These are phyloP conservation scores for Phialophora macrospora DNA, from an alignment of 2,329 filamentous ascomycete genomes.

Conservation along the genomic window DNA sequence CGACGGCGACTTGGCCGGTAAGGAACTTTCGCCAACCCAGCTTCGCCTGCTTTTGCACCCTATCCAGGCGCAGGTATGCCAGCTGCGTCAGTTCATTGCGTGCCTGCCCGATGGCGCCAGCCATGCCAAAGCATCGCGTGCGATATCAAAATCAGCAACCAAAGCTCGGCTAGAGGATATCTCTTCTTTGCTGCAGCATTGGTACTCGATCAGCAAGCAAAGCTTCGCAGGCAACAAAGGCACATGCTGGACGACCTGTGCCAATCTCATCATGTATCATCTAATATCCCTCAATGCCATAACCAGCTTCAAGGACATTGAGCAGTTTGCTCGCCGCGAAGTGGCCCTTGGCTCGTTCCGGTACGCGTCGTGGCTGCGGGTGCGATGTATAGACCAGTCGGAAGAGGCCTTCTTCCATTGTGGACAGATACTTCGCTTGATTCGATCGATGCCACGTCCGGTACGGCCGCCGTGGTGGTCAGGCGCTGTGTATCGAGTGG, in stretches of 20 bases:
- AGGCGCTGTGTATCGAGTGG: constrained; percentile 70
- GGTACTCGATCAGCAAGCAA: constrained; percentile 68
- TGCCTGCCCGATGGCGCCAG: constrained; percentile 63
- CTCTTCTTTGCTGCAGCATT: constrained; percentile 66
- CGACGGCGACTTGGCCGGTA: constrained; percentile 63
- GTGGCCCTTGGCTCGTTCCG: constrained; percentile 61
- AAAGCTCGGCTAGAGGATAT: constrained; percentile 67
- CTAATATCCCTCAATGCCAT: constrained; percentile 71
- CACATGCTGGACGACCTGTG: constrained; percentile 63
- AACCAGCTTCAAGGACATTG: constrained; percentile 70
- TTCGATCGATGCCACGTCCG: constrained; percentile 64
- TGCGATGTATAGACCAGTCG: constrained; percentile 66
- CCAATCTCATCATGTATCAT: constrained; percentile 72
- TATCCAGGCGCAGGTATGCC: constrained; percentile 67
- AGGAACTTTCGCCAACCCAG: constrained; percentile 59
- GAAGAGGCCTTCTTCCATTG: constrained; percentile 70
- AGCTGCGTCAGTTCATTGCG: constrained; percentile 67
- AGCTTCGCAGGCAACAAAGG: constrained; percentile 61
- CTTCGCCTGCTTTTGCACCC: constrained; percentile 71
- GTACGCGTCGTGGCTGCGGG: constrained; percentile 61
- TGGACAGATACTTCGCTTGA: constrained; percentile 67
- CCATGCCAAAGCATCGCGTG: constrained; percentile 48
- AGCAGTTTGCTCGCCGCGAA: constrained; percentile 68
- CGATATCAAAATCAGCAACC: constrained; percentile 65
- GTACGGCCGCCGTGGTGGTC: constrained; percentile 72